Evolutionary conservation across 768 basidiomycete species (phyloP).

Genomic region (Hortiboletus flavorubellus): DNA sequence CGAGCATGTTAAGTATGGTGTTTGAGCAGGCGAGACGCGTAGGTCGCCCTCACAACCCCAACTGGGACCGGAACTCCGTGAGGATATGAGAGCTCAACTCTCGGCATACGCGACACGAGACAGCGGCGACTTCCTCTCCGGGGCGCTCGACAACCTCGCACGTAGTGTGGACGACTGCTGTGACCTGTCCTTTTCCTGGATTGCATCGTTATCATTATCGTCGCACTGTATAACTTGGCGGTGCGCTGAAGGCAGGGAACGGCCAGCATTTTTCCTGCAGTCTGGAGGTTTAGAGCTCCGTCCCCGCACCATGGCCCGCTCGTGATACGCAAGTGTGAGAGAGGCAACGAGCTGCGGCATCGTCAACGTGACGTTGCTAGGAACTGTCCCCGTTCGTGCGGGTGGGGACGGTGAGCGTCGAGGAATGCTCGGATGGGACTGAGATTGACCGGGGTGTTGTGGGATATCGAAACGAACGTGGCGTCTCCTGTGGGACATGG

Average conservation of each 20-base stretch:
- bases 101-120: conserved; percentile 18
- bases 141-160: conserved; percentile 12
- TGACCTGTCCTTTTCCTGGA: conserved; percentile 3
- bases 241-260: conserved; percentile 5
- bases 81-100: conserved; percentile 20
- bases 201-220: neutral
- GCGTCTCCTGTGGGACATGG: conserved; percentile 9
- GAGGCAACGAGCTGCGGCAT: conserved; percentile 33
- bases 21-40: neutral
- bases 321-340: conserved; percentile 26
- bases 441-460: conserved; percentile 3
- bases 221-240: conserved; percentile 1
- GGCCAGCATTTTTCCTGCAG: conserved; percentile 9
- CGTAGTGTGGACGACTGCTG: neutral
- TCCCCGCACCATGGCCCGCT: conserved; percentile 22
- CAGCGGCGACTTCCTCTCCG: conserved; percentile 25
- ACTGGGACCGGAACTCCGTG: neutral
- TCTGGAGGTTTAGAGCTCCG: conserved; percentile 6
- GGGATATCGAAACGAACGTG: conserved; percentile 25
- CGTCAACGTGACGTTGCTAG: conserved; percentile 19
- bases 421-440: conserved; percentile 5
- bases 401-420: conserved; percentile 28
- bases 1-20: neutral
- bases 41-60: neutral
- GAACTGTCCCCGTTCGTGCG: conserved; percentile 8